phyloP scores from a whole-genome alignment of 2,329 filamentous ascomycete genomes.

The Verticillium nonalfalfae region DNA sequence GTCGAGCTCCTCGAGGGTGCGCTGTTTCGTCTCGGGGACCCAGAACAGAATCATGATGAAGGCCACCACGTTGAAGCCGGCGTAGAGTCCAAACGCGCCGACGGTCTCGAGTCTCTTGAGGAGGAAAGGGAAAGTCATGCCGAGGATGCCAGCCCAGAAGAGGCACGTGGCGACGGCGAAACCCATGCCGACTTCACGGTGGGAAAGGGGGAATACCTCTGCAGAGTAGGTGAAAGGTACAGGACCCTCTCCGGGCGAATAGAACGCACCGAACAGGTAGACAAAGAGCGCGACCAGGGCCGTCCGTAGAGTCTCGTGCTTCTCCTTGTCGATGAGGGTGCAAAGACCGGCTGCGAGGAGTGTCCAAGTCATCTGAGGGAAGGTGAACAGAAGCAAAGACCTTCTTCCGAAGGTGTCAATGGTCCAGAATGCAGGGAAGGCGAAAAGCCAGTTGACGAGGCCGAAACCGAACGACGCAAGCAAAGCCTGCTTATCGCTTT shows the following conservation, averaged over 20 bases:
- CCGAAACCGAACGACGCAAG: constrained; percentile 41
- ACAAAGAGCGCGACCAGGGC: constrained; percentile 42
- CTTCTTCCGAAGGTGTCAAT: constrained; percentile 45
- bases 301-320: constrained; percentile 18
- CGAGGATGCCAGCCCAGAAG: constrained; percentile 52
- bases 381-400: constrained; percentile 48
- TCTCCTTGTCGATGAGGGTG: constrained; percentile 32
- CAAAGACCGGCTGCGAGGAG: constrained; percentile 50
- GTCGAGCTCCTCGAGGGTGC: constrained; percentile 40
- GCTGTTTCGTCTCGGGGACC: constrained; percentile 54
- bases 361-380: constrained; percentile 54
- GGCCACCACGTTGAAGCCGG: constrained; percentile 48
- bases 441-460: constrained; percentile 54
- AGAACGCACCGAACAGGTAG: constrained; percentile 20
- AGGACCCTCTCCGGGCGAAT: constrained; percentile 46
- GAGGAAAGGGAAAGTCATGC: constrained; percentile 58
- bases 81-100: constrained; percentile 44
- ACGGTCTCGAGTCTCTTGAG: constrained; percentile 32
- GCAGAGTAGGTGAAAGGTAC: constrained; percentile 64
- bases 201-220: constrained; percentile 64
- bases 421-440: constrained; percentile 50
- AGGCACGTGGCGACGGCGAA: constrained; percentile 63
- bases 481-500: constrained; percentile 44
- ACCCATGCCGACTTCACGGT: constrained; percentile 66
- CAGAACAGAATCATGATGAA: constrained; percentile 50